Base-by-base conservation (phyloP, 495 filamentous ascomycete species). In the Aspergillus homomorphus region DNA sequence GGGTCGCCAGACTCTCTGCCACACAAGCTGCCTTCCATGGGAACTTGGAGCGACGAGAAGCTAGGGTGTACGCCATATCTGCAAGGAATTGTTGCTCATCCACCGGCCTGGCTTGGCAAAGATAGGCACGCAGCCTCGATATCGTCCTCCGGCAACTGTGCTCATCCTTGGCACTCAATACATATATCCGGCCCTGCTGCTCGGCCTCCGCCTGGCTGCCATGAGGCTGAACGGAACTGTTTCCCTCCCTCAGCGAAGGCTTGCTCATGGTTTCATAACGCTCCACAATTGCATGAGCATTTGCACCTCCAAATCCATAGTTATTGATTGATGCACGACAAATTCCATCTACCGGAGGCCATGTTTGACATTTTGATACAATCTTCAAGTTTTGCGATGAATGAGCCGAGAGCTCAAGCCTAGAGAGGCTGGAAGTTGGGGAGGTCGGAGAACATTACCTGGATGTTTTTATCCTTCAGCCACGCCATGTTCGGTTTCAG, bases 241-340 rank as follows among this genome's bases (percentile, higher is more conserved):
- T 4, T 42, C 23, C 33, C 19, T 24, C 2, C n/a, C 6, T 7
- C 41, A 65, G 18, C 0, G 46, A 45, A 3, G 42, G 57, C 6
- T 21, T 22, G 3, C 41, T 24, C 12, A 68, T 14, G 28, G 59
- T 69, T 1, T 60, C 57, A 7, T 45, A 12, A 3, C 77, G 68
- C 48, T 79, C 77, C 1, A 79, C 5, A 38, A 79, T 70, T 0
- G 62, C 60, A 61, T 77, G 73, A 9, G 73, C 73, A 55, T 77
- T 77, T 45, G 57, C 66, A n/a, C 74, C 73, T 4, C 76, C 76
- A 45, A 71, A 77, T 0, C 72, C 73, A 44, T 77, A 76, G 9
- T 62, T 69, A 51, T 72, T 75, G 23, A 73, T 65, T 9, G 69
- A 70, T 12, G 69, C 67, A 3, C 76, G 61, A 41, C 66, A 73